These are phyloP conservation scores for Hansenula lynferdii DNA, from an alignment of 1,139 yeast genomes.

Conservation along the genomic window DNA sequence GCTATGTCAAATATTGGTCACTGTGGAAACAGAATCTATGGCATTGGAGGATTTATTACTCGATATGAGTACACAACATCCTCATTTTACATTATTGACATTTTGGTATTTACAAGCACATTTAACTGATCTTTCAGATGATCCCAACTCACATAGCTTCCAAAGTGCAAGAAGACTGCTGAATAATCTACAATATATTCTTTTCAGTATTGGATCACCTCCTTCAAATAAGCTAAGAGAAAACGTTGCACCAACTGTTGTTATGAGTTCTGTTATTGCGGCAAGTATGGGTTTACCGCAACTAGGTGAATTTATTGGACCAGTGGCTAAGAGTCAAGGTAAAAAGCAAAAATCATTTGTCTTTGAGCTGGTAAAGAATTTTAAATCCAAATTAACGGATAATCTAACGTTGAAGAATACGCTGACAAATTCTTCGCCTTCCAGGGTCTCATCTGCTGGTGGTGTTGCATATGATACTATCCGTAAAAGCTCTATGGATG, in stretches of 20 bases:
- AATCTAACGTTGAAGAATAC: slow-evolving; percentile 63
- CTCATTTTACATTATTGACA: slow-evolving; percentile 78
- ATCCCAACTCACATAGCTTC: slow-evolving; percentile 77
- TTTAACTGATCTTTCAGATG: slow-evolving; percentile 53
- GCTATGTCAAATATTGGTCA: slow-evolving; percentile 73
- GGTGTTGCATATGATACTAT: slow-evolving; percentile 21
- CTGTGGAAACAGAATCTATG: slow-evolving; percentile 86
- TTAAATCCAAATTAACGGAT: slow-evolving; percentile 55
- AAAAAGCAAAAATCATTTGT: slow-evolving; percentile 73
- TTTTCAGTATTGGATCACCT: slow-evolving; percentile 54
- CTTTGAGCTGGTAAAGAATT: slow-evolving; percentile 65
- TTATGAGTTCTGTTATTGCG: slow-evolving; percentile 62
- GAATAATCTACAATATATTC: slow-evolving; percentile 71
- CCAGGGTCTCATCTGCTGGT: slow-evolving; percentile 18
- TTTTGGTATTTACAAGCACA: slow-evolving; percentile 93
- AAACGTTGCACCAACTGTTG: slow-evolving; percentile 72
- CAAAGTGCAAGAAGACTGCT: slow-evolving; percentile 77
- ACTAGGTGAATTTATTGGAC: slow-evolving; percentile 49
- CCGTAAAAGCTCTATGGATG: slow-evolving; percentile 16
- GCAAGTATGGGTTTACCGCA: slow-evolving; percentile 63
- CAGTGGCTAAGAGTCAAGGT: slow-evolving; percentile 78
- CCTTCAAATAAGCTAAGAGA: slow-evolving; percentile 57
- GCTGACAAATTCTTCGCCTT: slow-evolving; percentile 30
- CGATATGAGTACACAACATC: slow-evolving; percentile 63
- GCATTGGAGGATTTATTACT: slow-evolving; percentile 81